phyloP scores from a whole-genome alignment of 2,329 filamentous ascomycete genomes.

The Xylariaceae sp. region DNA sequence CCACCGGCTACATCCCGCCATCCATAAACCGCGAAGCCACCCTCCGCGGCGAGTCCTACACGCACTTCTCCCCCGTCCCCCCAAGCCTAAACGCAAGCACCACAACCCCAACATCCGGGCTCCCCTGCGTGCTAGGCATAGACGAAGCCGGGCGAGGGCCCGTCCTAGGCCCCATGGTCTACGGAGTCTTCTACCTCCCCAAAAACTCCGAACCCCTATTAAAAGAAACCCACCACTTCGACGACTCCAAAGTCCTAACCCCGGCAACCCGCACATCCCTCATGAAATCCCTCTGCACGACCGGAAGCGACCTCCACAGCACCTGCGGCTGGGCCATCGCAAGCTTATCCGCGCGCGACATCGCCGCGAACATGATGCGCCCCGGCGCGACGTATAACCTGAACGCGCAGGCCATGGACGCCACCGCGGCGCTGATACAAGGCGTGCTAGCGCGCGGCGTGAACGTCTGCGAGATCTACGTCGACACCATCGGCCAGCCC shows the following conservation, averaged over 20 bases:
- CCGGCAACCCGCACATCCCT: conserved; percentile 71
- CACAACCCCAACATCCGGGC: conserved; percentile 37
- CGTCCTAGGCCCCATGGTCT: conserved; percentile 79
- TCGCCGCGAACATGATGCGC: conserved; percentile 72
- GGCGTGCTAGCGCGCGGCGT: conserved; percentile 73
- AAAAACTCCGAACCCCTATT: conserved; percentile 69
- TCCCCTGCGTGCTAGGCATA: conserved; percentile 75
- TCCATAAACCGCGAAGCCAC: conserved; percentile 58
- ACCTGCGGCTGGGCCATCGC: conserved; percentile 76
- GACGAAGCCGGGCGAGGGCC: conserved; percentile 93
- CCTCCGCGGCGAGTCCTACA: conserved; percentile 63
- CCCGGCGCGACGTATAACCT: conserved; percentile 69
- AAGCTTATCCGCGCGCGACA: conserved; percentile 78
- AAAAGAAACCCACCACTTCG: conserved; percentile 75
- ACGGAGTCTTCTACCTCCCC: conserved; percentile 72
- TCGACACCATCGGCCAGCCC: conserved; percentile 88
- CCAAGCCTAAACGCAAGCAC: conserved; percentile 42
- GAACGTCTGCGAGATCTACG: conserved; percentile 83
- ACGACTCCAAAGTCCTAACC: conserved; percentile 91
- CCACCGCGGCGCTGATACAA: conserved; percentile 77
- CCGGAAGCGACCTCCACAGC: conserved; percentile 44
- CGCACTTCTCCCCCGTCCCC: conserved; percentile 67
- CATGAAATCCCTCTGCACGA: conserved; percentile 65
- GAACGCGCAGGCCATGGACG: conserved; percentile 93
- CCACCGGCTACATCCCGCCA: conserved; percentile 58